Conservation (phyloP, 805 yeast species). For the Yarrowia sp. region DNA sequence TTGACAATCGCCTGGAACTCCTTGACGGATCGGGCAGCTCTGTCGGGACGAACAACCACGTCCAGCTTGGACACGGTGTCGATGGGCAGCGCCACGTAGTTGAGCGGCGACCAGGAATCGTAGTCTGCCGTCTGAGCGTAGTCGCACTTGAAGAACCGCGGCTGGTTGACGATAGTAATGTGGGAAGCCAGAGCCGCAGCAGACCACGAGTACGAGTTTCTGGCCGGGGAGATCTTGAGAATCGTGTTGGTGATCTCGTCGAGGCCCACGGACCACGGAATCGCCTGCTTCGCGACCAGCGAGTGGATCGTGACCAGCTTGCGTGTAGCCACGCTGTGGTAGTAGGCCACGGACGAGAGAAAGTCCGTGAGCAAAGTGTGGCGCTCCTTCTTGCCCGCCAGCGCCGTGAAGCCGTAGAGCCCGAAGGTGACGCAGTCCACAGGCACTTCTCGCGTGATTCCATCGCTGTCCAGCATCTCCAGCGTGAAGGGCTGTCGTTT, state of each 20-base stretch:
- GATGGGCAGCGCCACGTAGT: constrained; percentile 2
- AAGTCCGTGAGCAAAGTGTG: neutral
- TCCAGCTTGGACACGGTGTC: constrained; percentile 6
- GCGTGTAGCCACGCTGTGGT: neutral
- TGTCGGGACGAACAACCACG: neutral
- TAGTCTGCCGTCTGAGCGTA: constrained; percentile 19
- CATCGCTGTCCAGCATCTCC: constrained; percentile 11
- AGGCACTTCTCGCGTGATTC: constrained; percentile 9
- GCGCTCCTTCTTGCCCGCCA: neutral
- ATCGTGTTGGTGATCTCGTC: neutral
- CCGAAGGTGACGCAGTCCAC: constrained; percentile 18
- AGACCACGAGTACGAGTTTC: neutral
- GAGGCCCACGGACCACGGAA: constrained; percentile 1
- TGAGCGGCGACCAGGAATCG: constrained; percentile 25
- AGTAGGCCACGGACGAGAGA: neutral
- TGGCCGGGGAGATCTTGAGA: neutral
- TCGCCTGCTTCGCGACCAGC: neutral
- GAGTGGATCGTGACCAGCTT: neutral
- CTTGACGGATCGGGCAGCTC: neutral
- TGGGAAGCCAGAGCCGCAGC: constrained; percentile 14
- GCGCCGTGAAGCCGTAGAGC: neutral
- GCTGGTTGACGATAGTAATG: neutral
- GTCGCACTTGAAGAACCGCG: constrained; percentile 1
- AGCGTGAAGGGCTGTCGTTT: constrained; percentile 1
- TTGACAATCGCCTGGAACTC: neutral